Base-by-base conservation (phyloP, 306 rosid species). In the Lathyrus sativus region DNA sequence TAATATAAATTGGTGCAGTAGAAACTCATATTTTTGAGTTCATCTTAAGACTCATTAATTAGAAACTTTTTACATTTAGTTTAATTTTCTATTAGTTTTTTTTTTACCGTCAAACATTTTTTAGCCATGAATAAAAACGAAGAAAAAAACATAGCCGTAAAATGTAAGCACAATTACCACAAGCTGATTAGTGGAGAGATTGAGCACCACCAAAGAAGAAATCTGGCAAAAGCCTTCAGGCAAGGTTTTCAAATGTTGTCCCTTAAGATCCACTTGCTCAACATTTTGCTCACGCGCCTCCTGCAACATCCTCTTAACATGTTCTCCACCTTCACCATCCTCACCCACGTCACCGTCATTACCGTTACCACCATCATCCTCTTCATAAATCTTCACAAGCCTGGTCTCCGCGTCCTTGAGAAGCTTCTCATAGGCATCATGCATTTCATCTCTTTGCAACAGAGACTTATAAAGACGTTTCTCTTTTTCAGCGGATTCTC, bases 371-470 rank as follows among this genome's bases (percentile, higher is more conserved):
- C 44, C 59, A 1, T 65, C 66, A 74, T 28, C 75, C 58, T 77
- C 66, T 60, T 81, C 81, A 62, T 93, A 93, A 80, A 93, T 90
- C 84, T 87, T 87, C 67, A 43, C 85, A 17, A 93, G 68, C 62
- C 90, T 55, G 62, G 78, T 81, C 83, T 93, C 99, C 0, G 97
- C 97, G 11, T 90, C 90, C 80, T 72, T 87, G 14, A 93, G 84
- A 28, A 93, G 79, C 78, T 78, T 90, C 72, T 75, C 90, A 74
- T 93, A 93, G 4, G 95, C 77, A 0, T 58, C 86, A 68, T 90
- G 97, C 95, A 90, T 85, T 66, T 88, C 89, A 4, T 93, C 97
- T 53, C 87, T 72, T 83, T 88, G 95, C 7, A 93, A 10, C 28
- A 93, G 43, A 0, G 85, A 82, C 22, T 74, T 88, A 54, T 60